phyloP scores from a whole-genome alignment of 805 yeast species.

The Myxozyma melibiosi region DNA sequence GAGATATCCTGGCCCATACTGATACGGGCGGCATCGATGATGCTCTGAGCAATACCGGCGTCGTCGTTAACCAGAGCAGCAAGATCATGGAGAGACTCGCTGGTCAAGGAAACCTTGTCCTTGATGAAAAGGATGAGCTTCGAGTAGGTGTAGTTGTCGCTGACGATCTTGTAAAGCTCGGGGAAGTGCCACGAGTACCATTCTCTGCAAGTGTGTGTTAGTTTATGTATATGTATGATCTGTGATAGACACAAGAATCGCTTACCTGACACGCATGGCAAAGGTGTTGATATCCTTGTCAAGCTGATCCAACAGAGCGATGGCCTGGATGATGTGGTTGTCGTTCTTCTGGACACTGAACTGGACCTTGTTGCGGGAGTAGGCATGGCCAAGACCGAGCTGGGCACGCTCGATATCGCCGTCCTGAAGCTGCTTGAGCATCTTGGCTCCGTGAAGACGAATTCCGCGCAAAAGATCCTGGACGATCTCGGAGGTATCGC shows the following conservation, averaged over 20 bases:
- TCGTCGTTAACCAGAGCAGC: conserved; percentile 91
- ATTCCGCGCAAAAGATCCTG: conserved; percentile 96
- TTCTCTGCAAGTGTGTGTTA: conserved; percentile 52
- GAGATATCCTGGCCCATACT: conserved; percentile 99
- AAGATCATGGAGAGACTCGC: conserved; percentile 69
- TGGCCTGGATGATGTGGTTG: conserved; percentile 98
- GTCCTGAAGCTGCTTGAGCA: conserved; percentile 85
- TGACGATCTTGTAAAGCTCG: conserved; percentile 86
- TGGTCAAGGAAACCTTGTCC: conserved; percentile 79
- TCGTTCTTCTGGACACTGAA: conserved; percentile 98
- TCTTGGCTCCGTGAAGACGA: conserved; percentile 84
- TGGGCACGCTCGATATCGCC: conserved; percentile 98
- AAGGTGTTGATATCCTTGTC: conserved; percentile 98
- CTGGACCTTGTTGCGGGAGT: conserved; percentile 98
- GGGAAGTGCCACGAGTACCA: conserved; percentile 99
- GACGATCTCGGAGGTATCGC: conserved; percentile 85
- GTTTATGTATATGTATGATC: too few species aligned
- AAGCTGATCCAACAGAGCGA: conserved; percentile 93
- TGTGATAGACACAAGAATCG: neutral
- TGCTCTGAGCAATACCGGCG: conserved; percentile 86
- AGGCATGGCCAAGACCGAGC: conserved; percentile 98
- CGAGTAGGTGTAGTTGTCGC: conserved; percentile 87
- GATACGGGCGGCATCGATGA: conserved; percentile 92
- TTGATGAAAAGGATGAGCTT: conserved; percentile 76
- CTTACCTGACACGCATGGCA: conserved; percentile 82